Conservation (phyloP, 2,329 filamentous ascomycete species). For the Fusarium papillatum region DNA sequence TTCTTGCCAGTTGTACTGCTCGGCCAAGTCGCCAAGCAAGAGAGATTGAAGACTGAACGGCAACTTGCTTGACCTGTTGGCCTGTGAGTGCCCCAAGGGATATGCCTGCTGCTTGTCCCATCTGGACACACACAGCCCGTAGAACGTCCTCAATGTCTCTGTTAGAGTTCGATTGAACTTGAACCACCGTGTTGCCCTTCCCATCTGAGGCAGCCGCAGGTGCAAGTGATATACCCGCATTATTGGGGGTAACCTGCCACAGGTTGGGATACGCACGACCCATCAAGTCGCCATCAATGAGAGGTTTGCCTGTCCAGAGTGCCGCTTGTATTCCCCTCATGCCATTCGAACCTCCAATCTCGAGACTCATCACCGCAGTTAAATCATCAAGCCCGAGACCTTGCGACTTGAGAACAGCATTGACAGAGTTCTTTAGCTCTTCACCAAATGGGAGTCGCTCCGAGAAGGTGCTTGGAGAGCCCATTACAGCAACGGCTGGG, state of each 20-base stretch:
- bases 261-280: slow-evolving; percentile 28
- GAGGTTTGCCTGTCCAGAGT: not conserved
- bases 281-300: slow-evolving; percentile 33
- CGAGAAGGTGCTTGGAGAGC: slow-evolving; percentile 22
- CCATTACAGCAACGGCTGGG: slow-evolving; percentile 14
- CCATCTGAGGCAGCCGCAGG: slow-evolving; percentile 17
- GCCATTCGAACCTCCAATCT: slow-evolving; percentile 32
- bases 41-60: not conserved
- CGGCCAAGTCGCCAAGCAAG: not conserved
- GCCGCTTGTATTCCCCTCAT: slow-evolving; percentile 12
- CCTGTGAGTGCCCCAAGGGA: not conserved
- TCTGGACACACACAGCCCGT: not conserved
- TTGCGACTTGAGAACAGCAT: not conserved
- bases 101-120: not conserved
- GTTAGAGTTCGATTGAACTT: slow-evolving; percentile 2
- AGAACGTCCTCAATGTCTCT: not conserved
- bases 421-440: slow-evolving; percentile 20
- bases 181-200: slow-evolving; percentile 7
- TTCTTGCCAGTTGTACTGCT: not conserved
- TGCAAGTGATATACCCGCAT: not conserved
- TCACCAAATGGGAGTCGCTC: slow-evolving; percentile 16
- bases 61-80: not conserved
- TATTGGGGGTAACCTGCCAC: slow-evolving; percentile 24
- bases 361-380: slow-evolving; percentile 21
- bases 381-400: not conserved